phyloP scores from a whole-genome alignment of 2,329 filamentous ascomycete genomes.

The Fusarium zealandicum region DNA sequence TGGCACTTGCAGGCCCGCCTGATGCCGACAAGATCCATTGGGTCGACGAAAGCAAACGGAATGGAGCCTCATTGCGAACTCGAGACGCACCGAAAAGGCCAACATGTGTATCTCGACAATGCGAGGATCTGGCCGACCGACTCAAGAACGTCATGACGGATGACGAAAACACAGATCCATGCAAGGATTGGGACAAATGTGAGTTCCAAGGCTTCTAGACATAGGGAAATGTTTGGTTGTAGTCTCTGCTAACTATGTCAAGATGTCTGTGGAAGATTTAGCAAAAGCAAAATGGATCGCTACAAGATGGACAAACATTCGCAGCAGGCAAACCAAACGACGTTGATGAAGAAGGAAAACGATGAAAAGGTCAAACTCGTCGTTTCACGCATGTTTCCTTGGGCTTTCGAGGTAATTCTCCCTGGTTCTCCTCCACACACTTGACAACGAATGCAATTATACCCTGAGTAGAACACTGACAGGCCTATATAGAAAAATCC shows the following conservation, averaged over 20 bases:
- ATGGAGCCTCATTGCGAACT: no score
- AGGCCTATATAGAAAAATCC: not conserved
- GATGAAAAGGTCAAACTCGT: not conserved
- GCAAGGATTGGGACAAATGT: slow-evolving; percentile 30
- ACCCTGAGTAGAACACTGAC: not conserved
- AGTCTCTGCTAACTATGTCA: not conserved
- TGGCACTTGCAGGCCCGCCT: not conserved
- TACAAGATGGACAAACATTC: not conserved
- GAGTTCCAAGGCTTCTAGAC: not conserved
- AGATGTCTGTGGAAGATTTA: slow-evolving; percentile 20
- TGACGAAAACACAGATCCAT: slow-evolving; percentile 8
- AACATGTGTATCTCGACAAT: slow-evolving; percentile 2
- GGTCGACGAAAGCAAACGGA: not conserved
- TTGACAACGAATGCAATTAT: no score
- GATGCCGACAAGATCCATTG: not conserved
- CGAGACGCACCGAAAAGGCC: not conserved
- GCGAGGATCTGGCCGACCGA: not conserved
- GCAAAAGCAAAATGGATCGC: not conserved
- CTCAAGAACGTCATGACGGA: slow-evolving; percentile 5
- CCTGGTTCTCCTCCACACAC: not conserved
- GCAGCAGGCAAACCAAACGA: not conserved
- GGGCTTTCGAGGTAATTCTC: not conserved
- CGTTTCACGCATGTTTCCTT: not conserved
- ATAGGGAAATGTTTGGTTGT: no score
- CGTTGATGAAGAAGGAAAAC: not conserved